phyloP scores from a whole-genome alignment of 805 yeast genomes.

The Ogataea dorogensis region DNA sequence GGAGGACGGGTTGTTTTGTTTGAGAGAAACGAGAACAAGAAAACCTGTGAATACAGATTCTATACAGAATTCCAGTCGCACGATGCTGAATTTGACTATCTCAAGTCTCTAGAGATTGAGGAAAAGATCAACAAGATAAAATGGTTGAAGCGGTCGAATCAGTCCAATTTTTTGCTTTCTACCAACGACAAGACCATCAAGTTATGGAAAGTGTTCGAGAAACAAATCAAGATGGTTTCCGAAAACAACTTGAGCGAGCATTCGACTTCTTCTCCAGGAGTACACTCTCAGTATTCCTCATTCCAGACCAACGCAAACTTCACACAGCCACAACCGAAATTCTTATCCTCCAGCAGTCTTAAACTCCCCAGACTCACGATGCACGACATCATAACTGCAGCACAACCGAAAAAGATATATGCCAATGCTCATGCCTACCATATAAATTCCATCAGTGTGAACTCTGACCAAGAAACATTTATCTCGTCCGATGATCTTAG shows the following conservation, averaged over 20 bases:
- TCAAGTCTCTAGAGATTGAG: slow-evolving; percentile 93
- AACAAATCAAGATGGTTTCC: slow-evolving; percentile 85
- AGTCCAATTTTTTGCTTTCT: slow-evolving; percentile 84
- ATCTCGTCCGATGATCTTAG: slow-evolving; percentile 91
- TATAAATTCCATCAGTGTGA: slow-evolving; percentile 91
- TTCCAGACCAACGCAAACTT: slow-evolving; percentile 28
- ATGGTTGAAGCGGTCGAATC: slow-evolving; percentile 88
- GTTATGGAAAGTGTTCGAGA: slow-evolving; percentile 93
- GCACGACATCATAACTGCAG: slow-evolving; percentile 93
- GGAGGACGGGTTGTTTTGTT: slow-evolving; percentile 97
- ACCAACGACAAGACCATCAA: slow-evolving; percentile 98
- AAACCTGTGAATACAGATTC: slow-evolving; percentile 90
- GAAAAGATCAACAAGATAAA: slow-evolving; percentile 97
- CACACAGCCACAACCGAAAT: slow-evolving; percentile 17
- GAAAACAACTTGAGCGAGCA: slow-evolving; percentile 77
- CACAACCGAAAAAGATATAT: slow-evolving; percentile 87
- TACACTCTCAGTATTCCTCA: slow-evolving; percentile 26
- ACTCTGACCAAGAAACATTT: slow-evolving; percentile 94
- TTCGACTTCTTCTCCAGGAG: slow-evolving; percentile 12
- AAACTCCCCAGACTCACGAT: slow-evolving; percentile 85
- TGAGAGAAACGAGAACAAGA: slow-evolving; percentile 76
- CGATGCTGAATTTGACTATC: slow-evolving; percentile 97
- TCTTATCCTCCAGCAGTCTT: slow-evolving; percentile 40
- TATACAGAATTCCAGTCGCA: slow-evolving; percentile 97
- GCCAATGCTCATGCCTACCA: slow-evolving; percentile 98